Base-by-base conservation (phyloP, 148 eudicot species). In the Pharnaceum exiguum region DNA sequence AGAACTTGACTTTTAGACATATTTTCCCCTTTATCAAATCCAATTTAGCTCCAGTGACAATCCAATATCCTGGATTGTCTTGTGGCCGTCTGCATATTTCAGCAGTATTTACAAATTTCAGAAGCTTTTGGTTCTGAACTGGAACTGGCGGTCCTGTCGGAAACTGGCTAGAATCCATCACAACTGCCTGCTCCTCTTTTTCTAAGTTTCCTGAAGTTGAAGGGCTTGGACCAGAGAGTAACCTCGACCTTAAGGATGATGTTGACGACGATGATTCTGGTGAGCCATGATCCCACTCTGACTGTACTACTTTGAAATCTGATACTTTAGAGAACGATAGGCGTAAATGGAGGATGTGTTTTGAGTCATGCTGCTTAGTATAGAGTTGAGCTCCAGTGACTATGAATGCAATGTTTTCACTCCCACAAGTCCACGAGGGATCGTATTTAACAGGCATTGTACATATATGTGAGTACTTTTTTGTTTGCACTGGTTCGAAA, bases 21-120 rank as follows among this genome's bases (percentile, higher is more conserved):
- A 90, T 78, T 60, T 86, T 86, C 29, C 83, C 82, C 49, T 73
- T 79, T 26, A 77, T 79, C 70, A 78, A 38, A 10, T 67, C 79
- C 46, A 90, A 54, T 67, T 74, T 81, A 13, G 97, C 97, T 38
- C 89, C 97, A 0, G 95, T 86, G 5, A 76, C 95, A 43, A 83
- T 53, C 97, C 97, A 90, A 61, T 90, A 83, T 4, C 97, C 91
- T 0, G 95, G 97, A 51, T 42, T 68, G 61, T 86, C 95, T 39
- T 65, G 59, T 5, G 95, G 95, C 46, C 97, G 95, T 25, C 69
- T 60, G 16, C 79, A 75, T 36, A 87, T 42, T 37, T 90, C 75
- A 22, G 76, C 52, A 42, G 74, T 71, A 54, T 86, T 86, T 65
- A 86, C 90, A 65, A 74, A 79, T 59, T 70, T 79, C 49, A 77